phyloP scores from a whole-genome alignment of 805 yeast genomes.

The Barnettozyma californica region DNA sequence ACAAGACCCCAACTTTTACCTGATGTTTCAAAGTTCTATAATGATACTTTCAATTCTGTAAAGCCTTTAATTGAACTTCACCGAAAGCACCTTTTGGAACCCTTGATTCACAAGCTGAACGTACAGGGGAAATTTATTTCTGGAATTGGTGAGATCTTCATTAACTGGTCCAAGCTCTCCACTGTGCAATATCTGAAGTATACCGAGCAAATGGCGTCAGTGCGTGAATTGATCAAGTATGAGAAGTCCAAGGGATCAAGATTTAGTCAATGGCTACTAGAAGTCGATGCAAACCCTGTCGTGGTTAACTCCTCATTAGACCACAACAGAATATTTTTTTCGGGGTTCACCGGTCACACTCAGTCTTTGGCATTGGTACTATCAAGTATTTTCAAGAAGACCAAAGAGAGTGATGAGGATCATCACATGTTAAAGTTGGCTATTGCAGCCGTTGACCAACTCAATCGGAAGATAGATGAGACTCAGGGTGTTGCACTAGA shows the following conservation, averaged over 20 bases:
- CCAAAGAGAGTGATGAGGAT: constrained; percentile 46
- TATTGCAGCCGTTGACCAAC: constrained; percentile 44
- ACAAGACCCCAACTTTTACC: constrained; percentile 40
- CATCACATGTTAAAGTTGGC: constrained; percentile 46
- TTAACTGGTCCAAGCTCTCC: constrained; percentile 60
- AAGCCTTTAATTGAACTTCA: constrained; percentile 52
- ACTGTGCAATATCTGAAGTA: constrained; percentile 49
- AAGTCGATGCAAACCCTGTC: constrained; percentile 43
- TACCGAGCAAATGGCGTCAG: constrained; percentile 56
- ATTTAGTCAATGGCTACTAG: constrained; percentile 54
- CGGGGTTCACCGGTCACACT: constrained; percentile 49
- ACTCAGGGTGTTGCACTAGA: constrained; percentile 59
- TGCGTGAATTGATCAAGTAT: constrained; percentile 47
- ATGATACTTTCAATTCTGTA: constrained; percentile 54
- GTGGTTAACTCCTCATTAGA: constrained; percentile 38
- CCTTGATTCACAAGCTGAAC: constrained; percentile 50
- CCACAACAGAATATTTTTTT: constrained; percentile 50
- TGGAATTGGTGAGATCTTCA: constrained; percentile 57
- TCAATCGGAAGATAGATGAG: constrained; percentile 57
- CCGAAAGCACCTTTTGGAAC: constrained; percentile 46
- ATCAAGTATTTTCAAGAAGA: constrained; percentile 48
- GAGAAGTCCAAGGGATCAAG: constrained; percentile 36
- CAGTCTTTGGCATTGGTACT: constrained; percentile 60
- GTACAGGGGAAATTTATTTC: constrained; percentile 63
- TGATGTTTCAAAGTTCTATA: constrained; percentile 49